Evolutionary conservation across 2,329 filamentous ascomycete species (phyloP).

Genomic region (Pseudonectria buxi): DNA sequence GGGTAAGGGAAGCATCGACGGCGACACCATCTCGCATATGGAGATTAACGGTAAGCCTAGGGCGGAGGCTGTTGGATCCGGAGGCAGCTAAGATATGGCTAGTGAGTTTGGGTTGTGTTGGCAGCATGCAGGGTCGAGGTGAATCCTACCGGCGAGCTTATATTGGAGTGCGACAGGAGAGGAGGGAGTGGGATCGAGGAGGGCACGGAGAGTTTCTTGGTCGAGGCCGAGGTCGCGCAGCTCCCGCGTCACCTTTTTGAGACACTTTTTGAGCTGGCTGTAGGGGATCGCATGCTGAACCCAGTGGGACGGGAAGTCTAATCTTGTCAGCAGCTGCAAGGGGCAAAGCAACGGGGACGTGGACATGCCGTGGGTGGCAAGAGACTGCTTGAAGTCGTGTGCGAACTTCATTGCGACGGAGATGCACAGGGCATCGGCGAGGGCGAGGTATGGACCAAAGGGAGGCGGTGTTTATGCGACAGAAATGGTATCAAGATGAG

Average conservation of each 20-base stretch:
- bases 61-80: slow-evolving; percentile 46
- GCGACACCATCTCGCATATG: slow-evolving; percentile 60
- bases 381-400: slow-evolving; percentile 64
- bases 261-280: slow-evolving; percentile 78
- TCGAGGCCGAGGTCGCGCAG: slow-evolving; percentile 65
- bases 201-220: slow-evolving; percentile 58
- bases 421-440: slow-evolving; percentile 16
- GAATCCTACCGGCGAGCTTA: slow-evolving; percentile 41
- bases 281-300: slow-evolving; percentile 75
- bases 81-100: slow-evolving; percentile 24
- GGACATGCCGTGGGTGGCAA: slow-evolving; percentile 51
- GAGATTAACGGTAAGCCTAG: slow-evolving; percentile 64
- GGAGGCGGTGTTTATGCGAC: too few relatives aligned
- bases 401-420: slow-evolving; percentile 71
- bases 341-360: neutral
- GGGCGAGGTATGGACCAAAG: slow-evolving; percentile 4
- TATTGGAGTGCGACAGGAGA: slow-evolving; percentile 46
- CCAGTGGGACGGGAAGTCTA: slow-evolving; percentile 66
- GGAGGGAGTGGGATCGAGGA: slow-evolving; percentile 48
- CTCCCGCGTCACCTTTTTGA: slow-evolving; percentile 72
- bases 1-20: slow-evolving; percentile 61
- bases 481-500: too few relatives aligned
- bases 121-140: neutral
- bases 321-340: neutral
- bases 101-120: slow-evolving; percentile 5